These are phyloP conservation scores for Colletotrichum filicis DNA, from an alignment of 2,329 filamentous ascomycete species.

Conservation along the genomic window DNA sequence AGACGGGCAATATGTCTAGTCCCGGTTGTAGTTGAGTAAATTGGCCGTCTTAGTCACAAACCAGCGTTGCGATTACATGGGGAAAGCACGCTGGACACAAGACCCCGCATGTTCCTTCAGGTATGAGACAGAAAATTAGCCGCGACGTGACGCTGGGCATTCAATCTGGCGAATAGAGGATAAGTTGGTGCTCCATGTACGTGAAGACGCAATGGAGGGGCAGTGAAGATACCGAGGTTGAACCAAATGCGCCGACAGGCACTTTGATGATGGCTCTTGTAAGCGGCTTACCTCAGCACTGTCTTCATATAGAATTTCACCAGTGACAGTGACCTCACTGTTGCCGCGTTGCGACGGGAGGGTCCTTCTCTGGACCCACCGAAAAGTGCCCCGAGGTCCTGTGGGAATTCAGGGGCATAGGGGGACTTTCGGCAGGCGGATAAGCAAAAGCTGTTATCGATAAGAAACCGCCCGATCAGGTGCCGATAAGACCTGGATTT, in stretches of 20 bases:
- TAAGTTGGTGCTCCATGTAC: constrained; percentile 1
- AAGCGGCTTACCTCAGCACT: constrained; percentile 17
- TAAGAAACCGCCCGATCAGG: constrained; percentile 30
- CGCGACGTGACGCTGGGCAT: not conserved
- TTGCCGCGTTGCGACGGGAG: not conserved
- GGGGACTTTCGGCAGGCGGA: not conserved
- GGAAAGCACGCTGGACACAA: not conserved
- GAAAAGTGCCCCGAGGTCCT: not conserved
- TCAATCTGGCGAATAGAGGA: not conserved
- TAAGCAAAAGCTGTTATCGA: constrained; percentile 25
- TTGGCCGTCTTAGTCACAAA: constrained; percentile 19
- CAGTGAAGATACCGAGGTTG: constrained; percentile 22
- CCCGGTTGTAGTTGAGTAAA: not conserved
- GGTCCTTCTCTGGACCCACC: not conserved
- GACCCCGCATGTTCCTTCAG: constrained; percentile 14
- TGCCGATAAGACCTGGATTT: constrained; percentile 31
- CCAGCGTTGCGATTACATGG: not conserved
- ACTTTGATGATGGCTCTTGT: not conserved
- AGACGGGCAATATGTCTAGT: not conserved
- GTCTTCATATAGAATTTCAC: not conserved
- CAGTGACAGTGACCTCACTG: not conserved
- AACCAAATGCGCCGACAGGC: not conserved
- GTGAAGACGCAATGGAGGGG: constrained; percentile 26
- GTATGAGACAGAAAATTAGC: not conserved
- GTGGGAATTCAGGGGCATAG: not conserved